Conservation (phyloP, 768 basidiomycete species). For the Antrodiella citrinella region DNA sequence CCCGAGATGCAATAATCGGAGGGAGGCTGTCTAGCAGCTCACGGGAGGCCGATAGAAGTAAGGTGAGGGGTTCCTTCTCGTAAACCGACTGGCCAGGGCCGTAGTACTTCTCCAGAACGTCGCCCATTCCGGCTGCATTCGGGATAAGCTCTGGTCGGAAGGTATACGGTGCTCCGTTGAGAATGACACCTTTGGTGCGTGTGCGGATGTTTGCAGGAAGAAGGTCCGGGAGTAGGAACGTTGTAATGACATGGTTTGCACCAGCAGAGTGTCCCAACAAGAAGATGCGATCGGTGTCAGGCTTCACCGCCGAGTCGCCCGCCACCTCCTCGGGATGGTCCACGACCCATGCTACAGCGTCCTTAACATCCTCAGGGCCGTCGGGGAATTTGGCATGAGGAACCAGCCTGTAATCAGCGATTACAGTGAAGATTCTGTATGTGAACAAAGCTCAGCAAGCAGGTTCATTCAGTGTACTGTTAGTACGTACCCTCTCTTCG, state of each 20-base stretch:
- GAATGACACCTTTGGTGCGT: slow-evolving; percentile 36
- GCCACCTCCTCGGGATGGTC: slow-evolving; percentile 21
- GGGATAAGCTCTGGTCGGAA: slow-evolving; percentile 11
- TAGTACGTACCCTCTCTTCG: slow-evolving; percentile 33
- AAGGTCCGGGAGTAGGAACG: slow-evolving; percentile 29
- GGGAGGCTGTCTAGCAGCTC: slow-evolving; percentile 34
- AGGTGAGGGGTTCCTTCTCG: slow-evolving; percentile 31
- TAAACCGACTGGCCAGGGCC: slow-evolving; percentile 28
- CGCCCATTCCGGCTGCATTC: slow-evolving; percentile 1
- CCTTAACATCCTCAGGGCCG: slow-evolving; percentile 47
- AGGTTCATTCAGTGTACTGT: too few relatives aligned
- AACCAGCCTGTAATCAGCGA: slow-evolving; percentile 62
- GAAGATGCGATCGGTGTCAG: slow-evolving; percentile 36
- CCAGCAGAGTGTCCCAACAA: slow-evolving; percentile 61
- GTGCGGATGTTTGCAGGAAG: slow-evolving; percentile 18
- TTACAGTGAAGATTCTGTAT: slow-evolving; percentile 42
- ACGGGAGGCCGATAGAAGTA: slow-evolving; percentile 31
- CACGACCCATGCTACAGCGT: slow-evolving; percentile 49
- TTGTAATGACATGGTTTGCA: slow-evolving; percentile 38
- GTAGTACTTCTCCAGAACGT: slow-evolving; percentile 30
- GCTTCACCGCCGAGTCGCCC: slow-evolving; percentile 10
- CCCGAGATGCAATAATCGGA: slow-evolving; percentile 37
- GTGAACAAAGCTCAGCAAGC: not conserved
- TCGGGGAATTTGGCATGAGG: slow-evolving; percentile 50
- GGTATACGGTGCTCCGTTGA: slow-evolving; percentile 40